These are phyloP conservation scores for Aureobasidium lini DNA, from an alignment of 2,329 filamentous ascomycete species.

Conservation along the genomic window DNA sequence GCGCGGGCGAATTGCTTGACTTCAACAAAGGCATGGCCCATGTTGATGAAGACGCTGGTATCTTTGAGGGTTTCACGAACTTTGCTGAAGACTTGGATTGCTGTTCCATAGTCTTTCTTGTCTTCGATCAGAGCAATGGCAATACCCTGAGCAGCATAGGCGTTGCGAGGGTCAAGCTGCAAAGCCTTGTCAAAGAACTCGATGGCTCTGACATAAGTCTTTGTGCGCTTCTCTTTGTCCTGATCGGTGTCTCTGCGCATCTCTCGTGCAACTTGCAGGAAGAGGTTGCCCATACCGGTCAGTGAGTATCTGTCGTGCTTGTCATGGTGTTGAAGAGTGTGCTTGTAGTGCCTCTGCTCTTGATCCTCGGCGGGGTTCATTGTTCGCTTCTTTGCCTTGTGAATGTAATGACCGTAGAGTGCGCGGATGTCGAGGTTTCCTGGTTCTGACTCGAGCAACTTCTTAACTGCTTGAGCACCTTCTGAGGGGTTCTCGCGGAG, in stretches of 20 bases:
- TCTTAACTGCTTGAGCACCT: slow-evolving; percentile 75
- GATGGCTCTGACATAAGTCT: slow-evolving; percentile 81
- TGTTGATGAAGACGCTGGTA: slow-evolving; percentile 79
- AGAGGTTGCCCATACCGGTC: slow-evolving; percentile 95
- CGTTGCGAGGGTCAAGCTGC: slow-evolving; percentile 89
- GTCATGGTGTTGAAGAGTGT: slow-evolving; percentile 86
- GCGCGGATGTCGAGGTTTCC: slow-evolving; percentile 85
- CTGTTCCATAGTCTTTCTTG: slow-evolving; percentile 77
- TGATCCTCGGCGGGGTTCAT: slow-evolving; percentile 78
- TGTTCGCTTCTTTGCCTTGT: slow-evolving; percentile 76
- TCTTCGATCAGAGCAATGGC: slow-evolving; percentile 92
- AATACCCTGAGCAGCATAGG: slow-evolving; percentile 91
- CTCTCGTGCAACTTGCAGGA: slow-evolving; percentile 78
- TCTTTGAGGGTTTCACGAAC: slow-evolving; percentile 86
- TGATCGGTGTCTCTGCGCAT: slow-evolving; percentile 86
- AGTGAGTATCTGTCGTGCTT: slow-evolving; percentile 98
- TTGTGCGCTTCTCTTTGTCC: slow-evolving; percentile 84
- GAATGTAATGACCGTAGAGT: slow-evolving; percentile 91
- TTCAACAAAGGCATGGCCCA: slow-evolving; percentile 89
- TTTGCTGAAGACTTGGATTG: slow-evolving; percentile 81
- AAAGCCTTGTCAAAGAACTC: slow-evolving; percentile 98
- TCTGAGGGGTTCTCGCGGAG: slow-evolving; percentile 72
- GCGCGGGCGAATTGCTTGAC: slow-evolving; percentile 83
- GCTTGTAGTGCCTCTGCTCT: slow-evolving; percentile 92
- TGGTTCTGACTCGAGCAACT: slow-evolving; percentile 77